A percentile compares a stretch with the other conserved stretches of the same genome.
Conservation (phyloP, 371 early-diverging fungal genomes). For the Mucor circinelloides region DNA sequence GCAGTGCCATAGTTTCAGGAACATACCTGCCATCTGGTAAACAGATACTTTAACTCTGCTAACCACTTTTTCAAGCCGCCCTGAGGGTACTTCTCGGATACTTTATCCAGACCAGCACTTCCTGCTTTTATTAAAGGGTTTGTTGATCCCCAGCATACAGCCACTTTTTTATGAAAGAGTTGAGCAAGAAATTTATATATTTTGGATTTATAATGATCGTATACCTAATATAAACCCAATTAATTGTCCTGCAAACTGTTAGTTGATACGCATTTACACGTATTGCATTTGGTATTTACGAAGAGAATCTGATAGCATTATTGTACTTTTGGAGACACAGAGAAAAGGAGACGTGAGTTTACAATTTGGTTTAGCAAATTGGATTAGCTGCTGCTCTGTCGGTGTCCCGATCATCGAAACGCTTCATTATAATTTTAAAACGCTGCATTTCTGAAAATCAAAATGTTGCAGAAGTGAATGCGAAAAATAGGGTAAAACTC, state of each 20-base stretch:
- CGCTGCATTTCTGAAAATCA: no score
- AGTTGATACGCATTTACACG: not conserved
- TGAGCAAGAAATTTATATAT: not conserved
- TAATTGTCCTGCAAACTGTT: conserved; percentile 18
- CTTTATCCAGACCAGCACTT: conserved; percentile 74
- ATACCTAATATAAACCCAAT: conserved; percentile 34
- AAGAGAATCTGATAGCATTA: conserved; percentile 1
- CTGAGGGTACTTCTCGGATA: conserved; percentile 54
- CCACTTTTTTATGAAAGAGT: conserved; percentile 48
- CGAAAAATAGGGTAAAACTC: no score
- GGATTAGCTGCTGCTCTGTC: not conserved
- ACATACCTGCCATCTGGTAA: conserved; percentile 84
- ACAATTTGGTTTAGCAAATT: not conserved
- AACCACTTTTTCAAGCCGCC: conserved; percentile 54
- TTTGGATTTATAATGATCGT: not conserved
- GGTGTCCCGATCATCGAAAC: not conserved
- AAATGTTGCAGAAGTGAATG: no score
- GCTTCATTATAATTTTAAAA: no score
- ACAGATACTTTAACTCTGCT: conserved; percentile 77
- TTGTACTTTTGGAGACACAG: not conserved
- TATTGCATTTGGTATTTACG: not conserved
- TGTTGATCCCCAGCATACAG: conserved; percentile 94
- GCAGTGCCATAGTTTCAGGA: not conserved
- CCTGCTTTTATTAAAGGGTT: conserved; percentile 94
- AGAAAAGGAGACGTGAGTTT: not conserved